A percentile compares a stretch with the other conserved stretches of the same genome.
Evolutionary conservation across 805 yeast species (phyloP).

Genomic region (Pichia nakasei): DNA sequence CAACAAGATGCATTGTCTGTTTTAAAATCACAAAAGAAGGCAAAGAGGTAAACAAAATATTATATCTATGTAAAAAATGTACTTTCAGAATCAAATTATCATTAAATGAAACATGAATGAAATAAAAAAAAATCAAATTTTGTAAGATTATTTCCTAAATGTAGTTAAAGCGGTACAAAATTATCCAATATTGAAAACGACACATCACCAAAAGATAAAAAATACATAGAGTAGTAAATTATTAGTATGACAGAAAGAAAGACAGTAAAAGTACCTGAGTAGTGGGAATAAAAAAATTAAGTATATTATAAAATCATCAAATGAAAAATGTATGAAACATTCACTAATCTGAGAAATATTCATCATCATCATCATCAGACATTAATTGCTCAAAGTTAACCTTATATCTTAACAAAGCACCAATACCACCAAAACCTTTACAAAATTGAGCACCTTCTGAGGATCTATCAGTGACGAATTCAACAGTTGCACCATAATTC

Average conservation of each 20-base stretch:
- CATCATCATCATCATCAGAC: conserved; percentile 83
- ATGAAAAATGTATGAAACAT: conserved; percentile 1
- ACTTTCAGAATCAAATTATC: too few species aligned
- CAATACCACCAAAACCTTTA: conserved; percentile 98
- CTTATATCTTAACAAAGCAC: conserved; percentile 92
- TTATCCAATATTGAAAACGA: too few species aligned
- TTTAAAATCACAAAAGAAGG: conserved; percentile 27
- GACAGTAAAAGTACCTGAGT: background rate
- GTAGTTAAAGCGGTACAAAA: too few species aligned
- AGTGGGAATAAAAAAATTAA: background rate
- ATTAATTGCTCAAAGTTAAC: conserved; percentile 93
- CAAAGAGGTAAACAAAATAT: conserved; percentile 10
- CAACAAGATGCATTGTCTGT: conserved; percentile 61
- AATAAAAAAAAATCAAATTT: too few species aligned
- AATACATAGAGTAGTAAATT: background rate
- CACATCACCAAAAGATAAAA: too few species aligned
- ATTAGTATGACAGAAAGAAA: conserved; percentile 1
- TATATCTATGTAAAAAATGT: too few species aligned
- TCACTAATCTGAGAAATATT: conserved; percentile 42
- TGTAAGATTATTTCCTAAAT: too few species aligned
- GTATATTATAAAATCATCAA: conserved; percentile 3
- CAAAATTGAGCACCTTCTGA: conserved; percentile 99
- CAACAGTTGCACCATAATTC: conserved; percentile 89
- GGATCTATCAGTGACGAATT: conserved; percentile 92
- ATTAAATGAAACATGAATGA: background rate